These are phyloP conservation scores for Cercospora sp. DNA, from an alignment of 2,329 filamentous ascomycete genomes.

Conservation along the genomic window DNA sequence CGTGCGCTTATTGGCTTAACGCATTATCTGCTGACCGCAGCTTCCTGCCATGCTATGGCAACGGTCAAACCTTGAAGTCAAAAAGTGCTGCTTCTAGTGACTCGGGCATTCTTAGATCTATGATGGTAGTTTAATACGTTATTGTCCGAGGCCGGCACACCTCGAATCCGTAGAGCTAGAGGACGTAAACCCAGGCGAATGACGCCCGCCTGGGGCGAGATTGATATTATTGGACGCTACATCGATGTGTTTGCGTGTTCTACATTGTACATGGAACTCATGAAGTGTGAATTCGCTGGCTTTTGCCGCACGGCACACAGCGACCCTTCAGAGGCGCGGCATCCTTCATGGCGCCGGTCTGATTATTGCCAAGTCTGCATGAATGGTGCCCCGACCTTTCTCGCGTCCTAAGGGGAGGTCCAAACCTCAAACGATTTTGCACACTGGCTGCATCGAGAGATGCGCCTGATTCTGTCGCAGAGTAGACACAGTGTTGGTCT, in stretches of 20 bases:
- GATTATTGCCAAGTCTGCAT: not conserved
- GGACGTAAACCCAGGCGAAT: not conserved
- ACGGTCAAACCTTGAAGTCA: not conserved
- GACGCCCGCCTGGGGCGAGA: not conserved
- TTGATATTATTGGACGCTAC: not conserved
- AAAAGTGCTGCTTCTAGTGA: not conserved
- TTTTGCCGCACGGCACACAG: not conserved
- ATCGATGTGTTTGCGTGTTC: not conserved
- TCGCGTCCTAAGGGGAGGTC: not conserved
- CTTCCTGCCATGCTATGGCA: not conserved
- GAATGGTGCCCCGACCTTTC: not conserved
- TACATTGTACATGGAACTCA: not conserved
- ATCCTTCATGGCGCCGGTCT: not conserved
- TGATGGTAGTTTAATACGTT: not conserved
- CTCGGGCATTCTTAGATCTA: not conserved
- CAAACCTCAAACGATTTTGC: not conserved
- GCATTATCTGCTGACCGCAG: not conserved
- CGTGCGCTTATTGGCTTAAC: not conserved
- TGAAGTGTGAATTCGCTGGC: not conserved
- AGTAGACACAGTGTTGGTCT: not conserved
- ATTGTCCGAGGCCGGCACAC: not conserved
- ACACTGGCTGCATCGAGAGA: not conserved
- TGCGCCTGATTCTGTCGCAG: not conserved
- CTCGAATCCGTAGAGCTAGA: not conserved
- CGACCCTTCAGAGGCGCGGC: not conserved